Base-by-base conservation (phyloP, 1,139 yeast species). In the Hyphopichia buzzinii region DNA sequence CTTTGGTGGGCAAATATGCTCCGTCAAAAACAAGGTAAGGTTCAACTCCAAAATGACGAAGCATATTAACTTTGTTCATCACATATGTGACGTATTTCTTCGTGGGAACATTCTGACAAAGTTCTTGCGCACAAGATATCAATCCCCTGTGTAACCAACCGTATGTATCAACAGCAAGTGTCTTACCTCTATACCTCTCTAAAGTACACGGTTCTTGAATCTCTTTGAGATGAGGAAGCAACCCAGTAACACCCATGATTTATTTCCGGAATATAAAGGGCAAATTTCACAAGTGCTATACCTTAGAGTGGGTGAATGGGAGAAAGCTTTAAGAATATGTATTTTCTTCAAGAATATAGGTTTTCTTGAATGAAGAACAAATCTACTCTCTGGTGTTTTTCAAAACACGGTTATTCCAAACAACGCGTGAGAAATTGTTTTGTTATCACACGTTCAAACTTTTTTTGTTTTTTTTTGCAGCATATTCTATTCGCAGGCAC, bases 21-120 rank as follows among this genome's bases (percentile, higher is more conserved):
- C 99, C 99, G 57, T 94, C 99, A 60, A 94, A 89, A 4, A 94
- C 97, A 54, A 94, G 71, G 54, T 81, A 89, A 0, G 97, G 96
- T 39, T 77, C 80, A 4, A 92, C 82, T 1, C 84, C 84, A 53
- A 80, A 81, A 41, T 74, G 67, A 33, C 75, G 57, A 30, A 90
- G 64, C 85, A 89, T 77, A 26, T 74, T 70, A 8, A 90, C 71
- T 48, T 81, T 76, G 46, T 78, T 79, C 55, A 80, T 56, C 17
- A 83, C 74, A 46, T 77, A 84, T 30, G 71, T 70, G 27, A 84
- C 57, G 52, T 84, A 86, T 47, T 74, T 75, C 5, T 74, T 67
- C 0, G 97, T 88, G 0, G 90, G 89, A 36, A 65, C 61, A 17
- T 80, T 87, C 39, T 75, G 67, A 10, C 90, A 89, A 33, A 94